Base-by-base conservation (phyloP, 768 basidiomycete species). In the Clitopilus passeckerianus region DNA sequence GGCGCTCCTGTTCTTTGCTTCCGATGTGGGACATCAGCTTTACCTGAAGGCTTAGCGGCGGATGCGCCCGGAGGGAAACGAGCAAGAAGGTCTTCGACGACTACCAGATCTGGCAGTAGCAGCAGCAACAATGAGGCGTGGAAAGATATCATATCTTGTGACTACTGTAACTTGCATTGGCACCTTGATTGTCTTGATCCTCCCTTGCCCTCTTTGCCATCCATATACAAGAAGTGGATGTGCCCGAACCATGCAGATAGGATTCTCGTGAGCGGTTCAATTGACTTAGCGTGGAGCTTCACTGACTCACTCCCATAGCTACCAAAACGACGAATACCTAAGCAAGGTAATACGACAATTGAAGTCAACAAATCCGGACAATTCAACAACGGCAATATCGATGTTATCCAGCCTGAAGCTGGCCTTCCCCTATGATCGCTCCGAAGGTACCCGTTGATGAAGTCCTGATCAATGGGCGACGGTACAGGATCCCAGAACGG, bases 211-310 rank as follows among this genome's bases (percentile, higher is more conserved):
- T 81, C 81, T 41, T 87, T 98, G 83, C 97, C 97, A 2, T 81
- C 89, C 12, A 85, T 89, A 59, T 86, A 85, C 64, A 91, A 87
- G 78, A 97, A 95, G 71, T 99, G 96, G 95, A 97, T 96, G 95
- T 99, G 97, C 72, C 97, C 97, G 7, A 93, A 96, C 67, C 97
- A 99, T 69, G 87, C 86, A n/a, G 95, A 97, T 64, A 85, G 86
- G 59, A 81, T 87, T 57, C 71, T 91, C 60, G 95, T 96, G 69
- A 73, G 93, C 77, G 35, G 50, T 59, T 15, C 7, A 44, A 57
- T 55, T 53, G 58, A 15, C 50, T 52, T 64, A 24, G 54, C 56
- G 54, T 34, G 43, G 24, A 60, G 59, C 58, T 52, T 52, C 59
- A 58, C 44, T 65, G 59, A 59, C 61, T 41, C 53, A 43, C n/a